A percentile compares a stretch with the other conserved stretches of the same genome.
Evolutionary conservation across 306 rosid species (phyloP).

Genomic region (Medicago lupulina): DNA sequence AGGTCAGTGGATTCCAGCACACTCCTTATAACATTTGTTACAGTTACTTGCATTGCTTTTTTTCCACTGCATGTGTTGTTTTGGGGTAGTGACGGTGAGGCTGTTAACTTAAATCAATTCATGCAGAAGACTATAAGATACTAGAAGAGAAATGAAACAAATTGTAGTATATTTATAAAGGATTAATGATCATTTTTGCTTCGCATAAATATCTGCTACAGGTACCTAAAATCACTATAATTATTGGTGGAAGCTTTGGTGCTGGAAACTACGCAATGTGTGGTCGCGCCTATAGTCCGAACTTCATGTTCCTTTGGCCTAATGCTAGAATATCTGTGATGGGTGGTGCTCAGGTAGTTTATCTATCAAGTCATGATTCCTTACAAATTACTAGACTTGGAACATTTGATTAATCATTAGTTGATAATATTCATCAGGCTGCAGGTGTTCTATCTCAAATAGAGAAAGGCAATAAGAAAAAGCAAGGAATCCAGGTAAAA

Average conservation of each 20-base stretch:
- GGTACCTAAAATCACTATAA: conserved; percentile 93
- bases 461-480: conserved; percentile 86
- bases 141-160: conserved; percentile 10
- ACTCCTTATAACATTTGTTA: conserved; percentile 10
- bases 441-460: conserved; percentile 94
- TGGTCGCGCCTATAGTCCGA: conserved; percentile 96
- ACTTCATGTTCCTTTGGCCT: conserved; percentile 97
- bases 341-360: conserved; percentile 95
- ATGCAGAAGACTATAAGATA: background rate
- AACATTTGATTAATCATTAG: conserved; percentile 19
- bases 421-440: conserved; percentile 62
- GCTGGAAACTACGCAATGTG: conserved; percentile 99
- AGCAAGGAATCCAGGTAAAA: conserved; percentile 86
- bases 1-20: conserved; percentile 58
- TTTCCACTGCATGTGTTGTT: background rate
- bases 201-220: conserved; percentile 47
- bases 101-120: background rate
- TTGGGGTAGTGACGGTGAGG: background rate
- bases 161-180: conserved; percentile 9
- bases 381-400: conserved; percentile 10
- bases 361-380: conserved; percentile 28
- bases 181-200: conserved; percentile 6
- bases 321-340: conserved; percentile 94
- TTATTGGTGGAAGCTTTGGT: conserved; percentile 96
- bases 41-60: conserved; percentile 8